phyloP scores from a whole-genome alignment of 169 alveolate genomes.

The Cyclospora cayetanensis region DNA sequence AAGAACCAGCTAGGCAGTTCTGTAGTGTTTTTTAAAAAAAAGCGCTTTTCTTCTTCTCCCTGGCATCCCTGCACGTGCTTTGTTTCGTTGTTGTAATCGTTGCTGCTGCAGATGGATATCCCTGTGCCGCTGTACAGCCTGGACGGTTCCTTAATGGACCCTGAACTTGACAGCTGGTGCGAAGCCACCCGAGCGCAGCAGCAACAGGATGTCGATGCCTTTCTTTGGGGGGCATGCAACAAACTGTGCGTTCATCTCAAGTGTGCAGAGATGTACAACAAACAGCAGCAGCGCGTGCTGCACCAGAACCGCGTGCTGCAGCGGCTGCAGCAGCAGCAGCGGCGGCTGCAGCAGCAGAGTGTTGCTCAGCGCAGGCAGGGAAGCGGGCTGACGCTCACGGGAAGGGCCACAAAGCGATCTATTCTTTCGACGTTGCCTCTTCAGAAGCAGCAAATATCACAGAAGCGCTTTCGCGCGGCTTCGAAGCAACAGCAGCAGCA shows the following conservation, averaged over 20 bases:
- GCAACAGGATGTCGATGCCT: slow-evolving; percentile 15
- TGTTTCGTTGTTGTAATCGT: not conserved
- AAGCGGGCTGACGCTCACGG: not conserved
- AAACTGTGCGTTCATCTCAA: not conserved
- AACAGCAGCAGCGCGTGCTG: slow-evolving; percentile 2
- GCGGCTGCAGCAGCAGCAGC: not conserved
- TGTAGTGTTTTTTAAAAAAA: too few relatives aligned
- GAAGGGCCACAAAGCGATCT: not conserved
- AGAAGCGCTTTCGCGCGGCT: not conserved
- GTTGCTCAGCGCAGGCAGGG: not conserved
- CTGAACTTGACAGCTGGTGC: not conserved
- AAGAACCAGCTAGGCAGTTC: too few relatives aligned
- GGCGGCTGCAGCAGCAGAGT: not conserved
- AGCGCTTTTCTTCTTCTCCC: too few relatives aligned
- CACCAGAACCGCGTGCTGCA: not conserved
- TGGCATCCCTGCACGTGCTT: too few relatives aligned
- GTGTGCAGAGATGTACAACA: not conserved
- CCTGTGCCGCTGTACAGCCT: not conserved
- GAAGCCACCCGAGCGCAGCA: slow-evolving; percentile 10
- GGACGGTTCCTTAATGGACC: not conserved
- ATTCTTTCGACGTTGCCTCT: not conserved
- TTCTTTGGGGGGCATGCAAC: not conserved
- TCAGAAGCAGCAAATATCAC: slow-evolving; percentile 8
- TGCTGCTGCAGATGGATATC: slow-evolving; percentile 20
- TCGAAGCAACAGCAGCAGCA: not conserved